These are phyloP conservation scores for Linnemannia exigua DNA, from an alignment of 192 early-diverging fungal genomes.

Conservation along the genomic window DNA sequence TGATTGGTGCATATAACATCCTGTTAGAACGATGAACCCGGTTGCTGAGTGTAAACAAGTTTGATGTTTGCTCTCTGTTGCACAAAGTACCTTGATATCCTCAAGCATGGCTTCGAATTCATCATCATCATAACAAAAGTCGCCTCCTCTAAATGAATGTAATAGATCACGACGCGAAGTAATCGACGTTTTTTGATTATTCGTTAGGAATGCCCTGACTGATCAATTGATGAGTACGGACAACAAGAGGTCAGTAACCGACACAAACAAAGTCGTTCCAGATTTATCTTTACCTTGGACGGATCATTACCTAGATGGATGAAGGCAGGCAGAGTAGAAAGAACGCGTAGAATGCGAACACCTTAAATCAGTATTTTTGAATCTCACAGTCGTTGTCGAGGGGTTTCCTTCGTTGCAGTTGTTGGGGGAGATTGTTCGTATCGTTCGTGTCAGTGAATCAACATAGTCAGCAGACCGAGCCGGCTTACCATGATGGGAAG, in stretches of 20 bases:
- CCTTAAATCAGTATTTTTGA: background rate
- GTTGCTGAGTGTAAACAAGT: no score
- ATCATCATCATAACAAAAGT: constrained; percentile 68
- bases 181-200: background rate
- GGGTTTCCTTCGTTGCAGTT: background rate
- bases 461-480: background rate
- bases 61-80: no score
- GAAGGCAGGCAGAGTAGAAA: background rate
- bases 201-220: background rate
- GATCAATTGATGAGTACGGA: background rate
- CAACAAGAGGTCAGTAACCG: background rate
- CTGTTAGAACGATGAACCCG: no score
- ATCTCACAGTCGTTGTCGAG: background rate
- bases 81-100: constrained; percentile 54
- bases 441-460: no score
- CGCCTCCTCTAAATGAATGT: constrained; percentile 63
- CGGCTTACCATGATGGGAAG: constrained; percentile 68
- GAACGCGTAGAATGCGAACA: no score
- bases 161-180: no score
- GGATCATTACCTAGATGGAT: constrained; percentile 67
- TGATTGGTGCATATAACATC: no score
- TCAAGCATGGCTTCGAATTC: constrained; percentile 65
- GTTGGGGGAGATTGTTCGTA: background rate
- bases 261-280: background rate
- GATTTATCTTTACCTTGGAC: constrained; percentile 58